Conservation (phyloP, 2,329 filamentous ascomycete species). For the Alternaria postmessia region DNA sequence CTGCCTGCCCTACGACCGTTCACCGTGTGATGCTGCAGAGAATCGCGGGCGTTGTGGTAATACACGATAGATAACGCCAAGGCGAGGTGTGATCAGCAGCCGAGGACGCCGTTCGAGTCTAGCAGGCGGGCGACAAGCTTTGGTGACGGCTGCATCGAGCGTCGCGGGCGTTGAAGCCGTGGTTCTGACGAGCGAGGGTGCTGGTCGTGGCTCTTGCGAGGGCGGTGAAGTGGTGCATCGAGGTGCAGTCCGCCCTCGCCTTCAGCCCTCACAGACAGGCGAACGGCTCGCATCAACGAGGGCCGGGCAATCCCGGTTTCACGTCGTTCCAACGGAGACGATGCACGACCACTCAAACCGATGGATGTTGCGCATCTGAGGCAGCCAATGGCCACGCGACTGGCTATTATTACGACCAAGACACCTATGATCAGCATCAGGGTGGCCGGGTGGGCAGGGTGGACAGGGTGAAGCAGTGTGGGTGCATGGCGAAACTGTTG, state of each 20-base stretch:
- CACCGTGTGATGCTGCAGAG: conserved; percentile 10
- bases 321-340: conserved; percentile 17
- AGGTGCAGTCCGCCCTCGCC: neutral
- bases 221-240: conserved; percentile 13
- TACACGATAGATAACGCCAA: conserved; percentile 14
- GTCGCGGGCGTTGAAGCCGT: neutral
- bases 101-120: too few species aligned
- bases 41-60: neutral
- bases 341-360: conserved; percentile 16
- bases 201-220: conserved; percentile 6
- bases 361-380: conserved; percentile 26
- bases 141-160: neutral
- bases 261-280: conserved; percentile 7
- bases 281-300: conserved; percentile 16
- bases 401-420: conserved; percentile 15
- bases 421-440: conserved; percentile 13
- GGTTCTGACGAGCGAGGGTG: neutral
- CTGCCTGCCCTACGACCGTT: conserved; percentile 31
- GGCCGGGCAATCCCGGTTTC: conserved; percentile 39
- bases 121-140: conserved; percentile 1
- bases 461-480: too few species aligned
- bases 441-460: neutral
- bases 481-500: conserved; percentile 1
- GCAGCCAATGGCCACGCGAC: conserved; percentile 16
- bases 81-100: conserved; percentile 18